Conservation (phyloP, 768 basidiomycete genomes). For the Boletus bicolor region DNA sequence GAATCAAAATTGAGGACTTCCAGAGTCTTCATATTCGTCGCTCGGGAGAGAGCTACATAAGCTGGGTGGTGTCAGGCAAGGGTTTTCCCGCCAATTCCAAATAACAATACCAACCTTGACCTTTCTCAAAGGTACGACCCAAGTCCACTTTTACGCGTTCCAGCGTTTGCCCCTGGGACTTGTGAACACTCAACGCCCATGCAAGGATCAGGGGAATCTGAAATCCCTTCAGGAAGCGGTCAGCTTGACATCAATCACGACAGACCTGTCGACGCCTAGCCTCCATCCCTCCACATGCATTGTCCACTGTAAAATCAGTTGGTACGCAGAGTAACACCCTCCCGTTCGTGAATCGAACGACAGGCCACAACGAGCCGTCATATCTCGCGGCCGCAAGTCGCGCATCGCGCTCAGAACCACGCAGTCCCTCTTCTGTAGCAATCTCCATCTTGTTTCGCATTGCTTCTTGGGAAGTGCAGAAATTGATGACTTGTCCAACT, state of each 20-base stretch:
- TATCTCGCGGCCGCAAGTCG: constrained; percentile 12
- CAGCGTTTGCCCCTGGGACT: constrained; percentile 87
- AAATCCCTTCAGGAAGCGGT: constrained; percentile 18
- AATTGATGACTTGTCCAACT: constrained; percentile 52
- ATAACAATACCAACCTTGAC: constrained; percentile 51
- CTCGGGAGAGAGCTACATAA: constrained; percentile 72
- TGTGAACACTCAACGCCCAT: constrained; percentile 87
- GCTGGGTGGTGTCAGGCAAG: constrained; percentile 34
- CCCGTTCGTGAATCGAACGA: constrained; percentile 56
- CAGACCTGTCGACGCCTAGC: constrained; percentile 58
- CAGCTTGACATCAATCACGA: neutral
- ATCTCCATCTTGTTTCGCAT: constrained; percentile 35
- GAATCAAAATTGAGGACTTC: constrained; percentile 64
- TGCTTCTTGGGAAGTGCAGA: constrained; percentile 45
- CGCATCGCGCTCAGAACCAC: constrained; percentile 28
- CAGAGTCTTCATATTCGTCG: constrained; percentile 60
- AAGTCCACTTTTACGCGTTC: constrained; percentile 82
- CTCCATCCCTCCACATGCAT: constrained; percentile 55
- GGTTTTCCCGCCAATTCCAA: neutral
- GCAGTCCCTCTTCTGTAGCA: constrained; percentile 34
- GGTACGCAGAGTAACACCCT: constrained; percentile 48
- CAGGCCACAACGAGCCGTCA: constrained; percentile 48
- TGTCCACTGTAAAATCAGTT: constrained; percentile 60
- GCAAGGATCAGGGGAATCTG: constrained; percentile 66
- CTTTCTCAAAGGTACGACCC: constrained; percentile 71